Conservation (phyloP, 1,284 basidiomycete species). For the Fistulinella cinereoalba region DNA sequence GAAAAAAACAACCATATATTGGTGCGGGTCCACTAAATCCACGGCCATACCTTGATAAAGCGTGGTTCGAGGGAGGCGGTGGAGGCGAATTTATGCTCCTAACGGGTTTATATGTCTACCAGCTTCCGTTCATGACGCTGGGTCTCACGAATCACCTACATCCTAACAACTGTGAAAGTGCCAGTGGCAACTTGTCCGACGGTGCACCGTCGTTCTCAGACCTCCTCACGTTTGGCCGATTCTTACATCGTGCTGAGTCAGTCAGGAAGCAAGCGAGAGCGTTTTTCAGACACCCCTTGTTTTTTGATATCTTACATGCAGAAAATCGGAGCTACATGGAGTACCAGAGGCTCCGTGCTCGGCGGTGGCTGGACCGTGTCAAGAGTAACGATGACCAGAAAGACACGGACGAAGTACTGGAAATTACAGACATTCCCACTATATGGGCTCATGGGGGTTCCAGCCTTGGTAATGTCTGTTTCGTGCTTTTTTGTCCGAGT, state of each 20-base stretch:
- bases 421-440: conserved; percentile 5
- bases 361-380: conserved; percentile 13
- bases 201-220: conserved; percentile 39
- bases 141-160: background rate
- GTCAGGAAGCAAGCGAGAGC: conserved; percentile 38
- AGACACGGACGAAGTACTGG: background rate
- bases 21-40: too few relatives aligned
- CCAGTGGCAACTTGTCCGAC: conserved; percentile 23
- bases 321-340: conserved; percentile 29
- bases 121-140: background rate
- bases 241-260: conserved; percentile 42
- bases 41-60: background rate
- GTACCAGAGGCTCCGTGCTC: conserved; percentile 16
- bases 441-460: conserved; percentile 15
- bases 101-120: too few relatives aligned
- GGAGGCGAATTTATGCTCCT: background rate
- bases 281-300: conserved; percentile 43
- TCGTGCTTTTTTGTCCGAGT: background rate
- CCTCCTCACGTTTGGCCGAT: conserved; percentile 45
- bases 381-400: background rate
- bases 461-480: conserved; percentile 13
- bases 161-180: background rate
- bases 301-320: conserved; percentile 42
- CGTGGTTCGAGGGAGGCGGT: background rate
- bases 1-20: conserved; percentile 48